Base-by-base conservation (phyloP, 257 asterid species). In the Solanum appendiculatum region DNA sequence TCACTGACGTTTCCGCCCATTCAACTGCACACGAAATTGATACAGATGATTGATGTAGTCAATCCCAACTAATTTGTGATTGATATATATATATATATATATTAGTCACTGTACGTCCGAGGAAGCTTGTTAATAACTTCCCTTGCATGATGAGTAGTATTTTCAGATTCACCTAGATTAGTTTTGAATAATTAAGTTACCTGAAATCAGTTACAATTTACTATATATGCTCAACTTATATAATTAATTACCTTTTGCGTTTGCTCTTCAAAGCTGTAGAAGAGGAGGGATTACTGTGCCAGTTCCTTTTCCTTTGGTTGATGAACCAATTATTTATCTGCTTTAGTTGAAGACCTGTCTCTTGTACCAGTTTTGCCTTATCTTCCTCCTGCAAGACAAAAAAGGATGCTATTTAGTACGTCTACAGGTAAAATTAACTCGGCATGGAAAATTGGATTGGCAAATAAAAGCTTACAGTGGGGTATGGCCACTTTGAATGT, bases 321-420 rank as follows among this genome's bases (percentile, higher is more conserved):
- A 93, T 93, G 88, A 93, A 93, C 95, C 96, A 93, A 83, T 93
- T 93, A 86, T 93, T 93, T 75, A 93, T 92, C 91, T 93, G 95
- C 90, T 93, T 93, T 69, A 92, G 85, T 87, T 93, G 93, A 91
- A 93, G 89, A 1, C 95, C 94, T 14, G 93, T 93, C 90, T 91
- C 94, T 89, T 93, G 92, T 72, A 92, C 95, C 91, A 93, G 86
- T 85, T 93, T 92, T 58, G 92, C 91, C 89, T 93, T 93, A 85
- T 93, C 94, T 85, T 93, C 96, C 89, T 93, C 96, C 94, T 93
- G 86, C 51, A 85, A 82, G 25, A 33, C 44, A 6, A 27, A 13
- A 58, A 27, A 64, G 72, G 72, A 64, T 25, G 72, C 72, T 64
- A 13, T 27, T 64, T 63, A 63, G 70, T 60, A 60, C 31, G 51